Evolutionary conservation across 2,329 filamentous ascomycete genomes (phyloP).

Genomic region (Didymella pomorum): DNA sequence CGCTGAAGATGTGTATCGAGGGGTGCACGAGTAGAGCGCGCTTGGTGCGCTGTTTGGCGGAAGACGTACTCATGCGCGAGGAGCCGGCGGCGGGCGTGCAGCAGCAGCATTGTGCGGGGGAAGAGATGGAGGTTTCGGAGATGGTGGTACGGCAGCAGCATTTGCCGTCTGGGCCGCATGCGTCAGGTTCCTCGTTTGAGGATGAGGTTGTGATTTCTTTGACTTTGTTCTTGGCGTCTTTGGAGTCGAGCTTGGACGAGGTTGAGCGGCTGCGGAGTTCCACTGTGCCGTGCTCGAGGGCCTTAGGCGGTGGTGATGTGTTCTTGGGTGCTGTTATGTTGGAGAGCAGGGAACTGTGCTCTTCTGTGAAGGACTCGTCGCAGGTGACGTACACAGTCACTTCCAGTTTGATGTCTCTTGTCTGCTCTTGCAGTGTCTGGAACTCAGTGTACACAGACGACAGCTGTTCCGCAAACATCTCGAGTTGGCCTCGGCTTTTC

Average conservation of each 20-base stretch:
- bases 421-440: constrained; percentile 47
- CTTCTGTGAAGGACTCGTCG: constrained; percentile 57
- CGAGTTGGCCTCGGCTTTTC: constrained; percentile 61
- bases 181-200: constrained; percentile 28
- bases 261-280: constrained; percentile 27
- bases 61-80: constrained; percentile 16
- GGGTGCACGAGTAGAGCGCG: constrained; percentile 41
- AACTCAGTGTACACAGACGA: constrained; percentile 56
- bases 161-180: constrained; percentile 36
- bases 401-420: constrained; percentile 56
- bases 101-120: constrained; percentile 28
- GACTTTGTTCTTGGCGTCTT: constrained; percentile 28
- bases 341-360: constrained; percentile 46
- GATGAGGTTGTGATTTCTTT: constrained; percentile 11
- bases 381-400: constrained; percentile 65
- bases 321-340: constrained; percentile 31
- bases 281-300: constrained; percentile 26
- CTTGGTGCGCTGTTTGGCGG: constrained; percentile 19
- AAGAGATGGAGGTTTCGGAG: constrained; percentile 40
- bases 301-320: constrained; percentile 6
- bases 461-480: constrained; percentile 63
- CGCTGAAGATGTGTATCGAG: constrained; percentile 53
- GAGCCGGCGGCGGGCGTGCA: not conserved
- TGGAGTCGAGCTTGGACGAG: constrained; percentile 28
- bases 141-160: constrained; percentile 62